Evolutionary conservation across 2,329 filamentous ascomycete genomes (phyloP).

Genomic region (Colletotrichum sojae): DNA sequence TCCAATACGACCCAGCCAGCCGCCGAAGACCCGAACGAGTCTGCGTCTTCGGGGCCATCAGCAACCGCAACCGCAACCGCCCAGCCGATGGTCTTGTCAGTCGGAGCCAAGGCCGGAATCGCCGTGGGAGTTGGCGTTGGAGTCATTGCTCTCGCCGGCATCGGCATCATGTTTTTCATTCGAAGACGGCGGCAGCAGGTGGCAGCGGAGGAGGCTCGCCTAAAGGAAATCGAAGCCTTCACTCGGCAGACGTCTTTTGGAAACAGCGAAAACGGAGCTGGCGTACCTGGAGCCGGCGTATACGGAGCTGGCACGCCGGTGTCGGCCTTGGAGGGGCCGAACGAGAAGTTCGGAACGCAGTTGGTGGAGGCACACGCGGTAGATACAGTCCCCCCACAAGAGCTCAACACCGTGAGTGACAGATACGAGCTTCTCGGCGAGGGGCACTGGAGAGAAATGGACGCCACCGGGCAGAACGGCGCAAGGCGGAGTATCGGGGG

Average conservation of each 20-base stretch:
- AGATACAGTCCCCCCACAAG: slow-evolving; percentile 42
- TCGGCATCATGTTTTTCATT: slow-evolving; percentile 63
- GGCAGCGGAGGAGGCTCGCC: slow-evolving; percentile 41
- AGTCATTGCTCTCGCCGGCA: slow-evolving; percentile 57
- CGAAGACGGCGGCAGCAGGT: slow-evolving; percentile 52
- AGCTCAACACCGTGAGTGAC: slow-evolving; percentile 45
- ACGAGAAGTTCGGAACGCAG: slow-evolving; percentile 17
- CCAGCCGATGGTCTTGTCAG: slow-evolving; percentile 53
- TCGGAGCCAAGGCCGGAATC: slow-evolving; percentile 69
- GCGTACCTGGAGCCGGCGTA: slow-evolving; percentile 42
- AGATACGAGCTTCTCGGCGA: slow-evolving; percentile 54
- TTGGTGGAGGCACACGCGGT: slow-evolving; percentile 43
- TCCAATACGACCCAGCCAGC: slow-evolving; percentile 43
- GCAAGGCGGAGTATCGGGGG: slow-evolving; percentile 35
- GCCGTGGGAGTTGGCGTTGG: slow-evolving; percentile 66
- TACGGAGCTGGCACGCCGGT: slow-evolving; percentile 14
- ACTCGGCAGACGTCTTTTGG: slow-evolving; percentile 46
- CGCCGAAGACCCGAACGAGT: slow-evolving; percentile 13
- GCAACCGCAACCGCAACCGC: slow-evolving; percentile 52
- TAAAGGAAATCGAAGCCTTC: slow-evolving; percentile 45
- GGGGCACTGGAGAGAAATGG: slow-evolving; percentile 45
- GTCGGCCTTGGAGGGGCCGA: slow-evolving; percentile 27
- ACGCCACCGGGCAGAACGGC: slow-evolving; percentile 31
- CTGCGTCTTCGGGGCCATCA: slow-evolving; percentile 41
- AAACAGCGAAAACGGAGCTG: neutral